Percentiles rank a stretch among this genome's conserved stretches.
These are phyloP conservation scores for Plasmopara halstedii DNA, from an alignment of 352 stramenopile genomes.

Conservation along the genomic window DNA sequence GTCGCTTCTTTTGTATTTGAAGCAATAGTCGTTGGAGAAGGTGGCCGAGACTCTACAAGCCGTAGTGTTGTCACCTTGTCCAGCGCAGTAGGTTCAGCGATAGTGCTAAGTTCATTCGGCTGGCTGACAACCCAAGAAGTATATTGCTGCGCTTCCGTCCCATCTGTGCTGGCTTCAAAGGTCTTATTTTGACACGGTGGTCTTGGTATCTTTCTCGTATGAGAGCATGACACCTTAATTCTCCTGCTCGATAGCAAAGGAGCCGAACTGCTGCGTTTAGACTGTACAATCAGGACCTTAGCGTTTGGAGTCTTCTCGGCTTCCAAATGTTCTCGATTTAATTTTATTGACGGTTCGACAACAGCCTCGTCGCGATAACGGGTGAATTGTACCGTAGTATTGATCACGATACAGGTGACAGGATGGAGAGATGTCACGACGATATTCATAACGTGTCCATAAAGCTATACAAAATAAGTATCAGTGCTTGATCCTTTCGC, in stretches of 20 bases:
- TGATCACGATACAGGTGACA: slow-evolving; percentile 39
- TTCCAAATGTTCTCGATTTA: slow-evolving; percentile 2
- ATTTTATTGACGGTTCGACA: slow-evolving; percentile 7
- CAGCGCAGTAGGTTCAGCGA: too few species aligned
- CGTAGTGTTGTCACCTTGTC: slow-evolving; percentile 4
- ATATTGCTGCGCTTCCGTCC: slow-evolving; percentile 17
- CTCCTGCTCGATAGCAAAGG: slow-evolving; percentile 6
- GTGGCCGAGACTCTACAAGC: slow-evolving; percentile 4
- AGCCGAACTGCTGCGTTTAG: slow-evolving; percentile 4
- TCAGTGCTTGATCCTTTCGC: neutral
- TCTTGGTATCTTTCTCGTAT: slow-evolving; percentile 3
- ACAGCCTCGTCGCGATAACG: slow-evolving; percentile 9
- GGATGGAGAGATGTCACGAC: slow-evolving; percentile 33
- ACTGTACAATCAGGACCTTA: neutral
- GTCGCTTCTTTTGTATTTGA: too few species aligned
- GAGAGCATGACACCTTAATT: neutral
- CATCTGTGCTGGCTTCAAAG: slow-evolving; percentile 11
- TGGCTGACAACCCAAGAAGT: slow-evolving; percentile 9
- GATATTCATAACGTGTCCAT: slow-evolving; percentile 41
- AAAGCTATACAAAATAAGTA: slow-evolving; percentile 24
- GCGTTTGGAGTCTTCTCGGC: neutral
- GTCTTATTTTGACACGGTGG: slow-evolving; percentile 2
- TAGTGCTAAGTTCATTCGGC: slow-evolving; percentile 2
- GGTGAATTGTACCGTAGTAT: slow-evolving; percentile 48
- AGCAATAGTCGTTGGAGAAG: slow-evolving; percentile 2